phyloP scores from a whole-genome alignment of 495 filamentous ascomycete genomes.

The Penicillium angulare region DNA sequence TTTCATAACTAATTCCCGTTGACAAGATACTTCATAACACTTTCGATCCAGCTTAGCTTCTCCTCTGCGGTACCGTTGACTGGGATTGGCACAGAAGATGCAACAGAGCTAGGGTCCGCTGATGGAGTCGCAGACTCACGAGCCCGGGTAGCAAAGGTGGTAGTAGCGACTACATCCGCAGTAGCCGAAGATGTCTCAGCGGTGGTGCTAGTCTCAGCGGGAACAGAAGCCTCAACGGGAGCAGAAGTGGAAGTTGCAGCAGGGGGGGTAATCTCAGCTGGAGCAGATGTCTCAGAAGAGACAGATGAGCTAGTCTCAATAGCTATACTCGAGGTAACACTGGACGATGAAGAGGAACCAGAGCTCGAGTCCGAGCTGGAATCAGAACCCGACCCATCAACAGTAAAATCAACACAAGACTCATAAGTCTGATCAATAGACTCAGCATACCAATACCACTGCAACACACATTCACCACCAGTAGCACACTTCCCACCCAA shows the following conservation, averaged over 20 bases:
- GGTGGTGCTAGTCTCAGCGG: slow-evolving; percentile 5
- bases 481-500: slow-evolving; percentile 55
- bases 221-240: slow-evolving; percentile 1
- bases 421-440: slow-evolving; percentile 71
- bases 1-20: slow-evolving; percentile 11
- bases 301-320: background rate
- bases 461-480: slow-evolving; percentile 65
- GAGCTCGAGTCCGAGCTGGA: slow-evolving; percentile 8
- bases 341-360: slow-evolving; percentile 5
- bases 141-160: slow-evolving; percentile 11
- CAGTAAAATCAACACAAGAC: slow-evolving; percentile 68
- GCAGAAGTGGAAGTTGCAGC: background rate
- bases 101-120: slow-evolving; percentile 4
- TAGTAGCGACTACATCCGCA: slow-evolving; percentile 3
- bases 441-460: slow-evolving; percentile 68
- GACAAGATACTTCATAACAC: slow-evolving; percentile 24
- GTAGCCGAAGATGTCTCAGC: slow-evolving; percentile 2
- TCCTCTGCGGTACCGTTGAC: slow-evolving; percentile 27
- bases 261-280: slow-evolving; percentile 4
- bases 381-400: slow-evolving; percentile 35
- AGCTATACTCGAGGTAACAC: slow-evolving; percentile 4
- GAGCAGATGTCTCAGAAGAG: background rate
- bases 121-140: slow-evolving; percentile 8
- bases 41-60: slow-evolving; percentile 24
- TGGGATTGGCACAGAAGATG: slow-evolving; percentile 16